Conservation (phyloP, 441 rosid genomes). For the Geranium incanum region DNA sequence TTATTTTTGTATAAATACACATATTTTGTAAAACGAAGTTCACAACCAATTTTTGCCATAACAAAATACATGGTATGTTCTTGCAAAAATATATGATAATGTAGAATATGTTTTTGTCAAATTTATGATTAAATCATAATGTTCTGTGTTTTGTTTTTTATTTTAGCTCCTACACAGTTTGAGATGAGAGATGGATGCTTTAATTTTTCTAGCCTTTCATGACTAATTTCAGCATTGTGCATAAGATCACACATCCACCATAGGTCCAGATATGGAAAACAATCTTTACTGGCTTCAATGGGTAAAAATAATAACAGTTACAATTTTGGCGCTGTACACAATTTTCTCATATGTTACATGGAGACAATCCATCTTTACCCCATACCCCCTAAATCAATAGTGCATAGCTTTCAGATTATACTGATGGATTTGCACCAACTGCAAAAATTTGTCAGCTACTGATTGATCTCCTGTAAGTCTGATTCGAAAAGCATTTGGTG, state of each 20-base stretch:
- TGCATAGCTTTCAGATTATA: constrained; percentile 5
- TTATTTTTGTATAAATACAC: too few species aligned
- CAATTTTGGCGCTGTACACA: neutral
- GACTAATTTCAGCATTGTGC: neutral
- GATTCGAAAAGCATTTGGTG: neutral
- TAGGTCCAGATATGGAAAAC: constrained; percentile 4
- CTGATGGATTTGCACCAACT: constrained; percentile 9
- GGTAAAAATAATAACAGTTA: neutral
- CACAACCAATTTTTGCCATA: too few species aligned
- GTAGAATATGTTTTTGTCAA: too few species aligned
- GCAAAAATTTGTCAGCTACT: neutral
- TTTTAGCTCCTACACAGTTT: neutral
- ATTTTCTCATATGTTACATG: neutral
- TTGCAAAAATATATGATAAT: too few species aligned
- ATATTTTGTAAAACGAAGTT: too few species aligned
- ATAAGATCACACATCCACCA: neutral
- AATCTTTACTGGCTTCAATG: constrained; percentile 3
- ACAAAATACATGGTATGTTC: too few species aligned
- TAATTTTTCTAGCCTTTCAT: neutral
- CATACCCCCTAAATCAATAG: constrained; percentile 31
- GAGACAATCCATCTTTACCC: neutral
- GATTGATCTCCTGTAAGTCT: constrained; percentile 5
- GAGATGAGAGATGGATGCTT: neutral
- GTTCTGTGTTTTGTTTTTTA: too few species aligned
- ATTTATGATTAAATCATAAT: too few species aligned